Conservation (phyloP, 2,329 filamentous ascomycete species). For the Colletotrichum karsti region DNA sequence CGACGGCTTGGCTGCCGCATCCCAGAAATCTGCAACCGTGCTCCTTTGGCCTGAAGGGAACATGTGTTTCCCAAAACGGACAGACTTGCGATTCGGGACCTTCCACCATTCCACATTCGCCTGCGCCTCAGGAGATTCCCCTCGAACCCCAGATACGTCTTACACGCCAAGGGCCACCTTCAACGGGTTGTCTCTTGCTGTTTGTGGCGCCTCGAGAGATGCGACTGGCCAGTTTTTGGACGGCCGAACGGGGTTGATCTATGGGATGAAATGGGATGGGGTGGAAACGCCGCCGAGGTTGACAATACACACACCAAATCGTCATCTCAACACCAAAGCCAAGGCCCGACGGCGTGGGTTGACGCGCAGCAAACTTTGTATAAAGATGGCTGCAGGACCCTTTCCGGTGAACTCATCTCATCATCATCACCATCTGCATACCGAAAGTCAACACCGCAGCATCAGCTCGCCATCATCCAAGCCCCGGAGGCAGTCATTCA, state of each 20-base stretch:
- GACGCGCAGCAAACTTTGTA: slow-evolving; percentile 13
- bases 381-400: slow-evolving; percentile 13
- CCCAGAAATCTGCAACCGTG: slow-evolving; percentile 17
- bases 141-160: slow-evolving; percentile 9
- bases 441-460: background rate
- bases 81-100: slow-evolving; percentile 26
- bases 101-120: background rate
- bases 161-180: slow-evolving; percentile 7
- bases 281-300: slow-evolving; percentile 13
- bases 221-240: slow-evolving; percentile 9
- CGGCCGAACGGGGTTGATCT: background rate
- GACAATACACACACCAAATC: background rate
- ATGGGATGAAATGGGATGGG: slow-evolving; percentile 3
- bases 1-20: slow-evolving; percentile 15
- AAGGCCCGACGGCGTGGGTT: background rate
- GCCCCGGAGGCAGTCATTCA: slow-evolving; percentile 27
- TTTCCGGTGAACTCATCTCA: background rate
- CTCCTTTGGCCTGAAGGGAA: slow-evolving; percentile 4
- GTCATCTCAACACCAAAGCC: slow-evolving; percentile 10
- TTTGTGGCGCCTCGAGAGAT: background rate
- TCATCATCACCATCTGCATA: background rate
- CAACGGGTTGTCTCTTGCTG: background rate
- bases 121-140: slow-evolving; percentile 7
- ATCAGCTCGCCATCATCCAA: slow-evolving; percentile 8
- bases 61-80: slow-evolving; percentile 27